phyloP scores from a whole-genome alignment of 2,329 filamentous ascomycete genomes.

The Trichoderma sp. region DNA sequence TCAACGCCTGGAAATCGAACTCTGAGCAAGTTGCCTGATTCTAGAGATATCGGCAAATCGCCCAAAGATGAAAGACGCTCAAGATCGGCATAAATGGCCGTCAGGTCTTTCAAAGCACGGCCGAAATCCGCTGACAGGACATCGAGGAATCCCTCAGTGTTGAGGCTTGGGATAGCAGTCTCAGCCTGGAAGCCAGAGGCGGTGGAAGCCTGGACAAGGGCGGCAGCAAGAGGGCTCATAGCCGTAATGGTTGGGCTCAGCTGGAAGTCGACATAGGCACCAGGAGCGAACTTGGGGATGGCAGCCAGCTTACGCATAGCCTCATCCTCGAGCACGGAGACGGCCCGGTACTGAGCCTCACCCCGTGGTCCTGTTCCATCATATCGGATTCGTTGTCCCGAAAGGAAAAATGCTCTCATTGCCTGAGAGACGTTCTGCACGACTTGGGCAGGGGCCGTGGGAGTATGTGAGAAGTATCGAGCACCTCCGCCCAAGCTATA shows the following conservation, averaged over 20 bases:
- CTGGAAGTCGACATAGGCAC: conserved; percentile 84
- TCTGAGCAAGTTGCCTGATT: conserved; percentile 64
- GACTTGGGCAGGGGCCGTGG: conserved; percentile 82
- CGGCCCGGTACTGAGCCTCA: conserved; percentile 73
- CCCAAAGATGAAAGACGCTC: conserved; percentile 73
- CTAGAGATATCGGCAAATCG: conserved; percentile 76
- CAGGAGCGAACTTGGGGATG: conserved; percentile 56
- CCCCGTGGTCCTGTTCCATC: conserved; percentile 73
- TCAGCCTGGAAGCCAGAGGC: conserved; percentile 44
- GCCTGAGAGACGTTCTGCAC: conserved; percentile 94
- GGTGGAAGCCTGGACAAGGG: conserved; percentile 45
- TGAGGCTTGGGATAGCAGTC: conserved; percentile 59
- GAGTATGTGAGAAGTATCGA: conserved; percentile 86
- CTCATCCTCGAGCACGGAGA: conserved; percentile 73
- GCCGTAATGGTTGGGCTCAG: conserved; percentile 88
- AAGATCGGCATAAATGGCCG: conserved; percentile 75
- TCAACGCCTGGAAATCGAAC: conserved; percentile 92
- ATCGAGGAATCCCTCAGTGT: conserved; percentile 80
- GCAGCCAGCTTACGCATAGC: conserved; percentile 64
- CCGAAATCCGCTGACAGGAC: conserved; percentile 85
- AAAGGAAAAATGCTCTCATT: conserved; percentile 87
- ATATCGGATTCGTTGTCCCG: conserved; percentile 82
- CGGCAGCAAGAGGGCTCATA: conserved; percentile 66
- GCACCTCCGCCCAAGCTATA: conserved; percentile 73
- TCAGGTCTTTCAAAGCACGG: conserved; percentile 78